phyloP scores from a whole-genome alignment of 176 grass and related monocot species.

The Rhynchospora tenuis region DNA sequence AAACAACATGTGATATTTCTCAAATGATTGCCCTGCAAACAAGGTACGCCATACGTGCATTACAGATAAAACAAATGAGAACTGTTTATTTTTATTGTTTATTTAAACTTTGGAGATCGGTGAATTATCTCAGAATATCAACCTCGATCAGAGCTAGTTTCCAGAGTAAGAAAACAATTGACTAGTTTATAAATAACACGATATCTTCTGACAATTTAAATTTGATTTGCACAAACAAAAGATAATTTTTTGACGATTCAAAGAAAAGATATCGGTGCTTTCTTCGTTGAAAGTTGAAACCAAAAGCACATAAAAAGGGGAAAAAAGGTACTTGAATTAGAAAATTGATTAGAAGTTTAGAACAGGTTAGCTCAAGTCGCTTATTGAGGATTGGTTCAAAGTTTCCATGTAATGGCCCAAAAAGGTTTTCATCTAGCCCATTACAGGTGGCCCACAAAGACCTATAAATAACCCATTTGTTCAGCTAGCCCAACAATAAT shows the following conservation, averaged over 20 bases:
- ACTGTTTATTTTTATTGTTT: neutral
- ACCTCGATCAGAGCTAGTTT: constrained; percentile 5
- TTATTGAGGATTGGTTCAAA: neutral
- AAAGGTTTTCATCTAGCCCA: neutral
- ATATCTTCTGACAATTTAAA: neutral
- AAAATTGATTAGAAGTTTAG: neutral
- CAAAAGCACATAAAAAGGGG: neutral
- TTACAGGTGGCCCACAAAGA: neutral
- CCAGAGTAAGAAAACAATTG: neutral
- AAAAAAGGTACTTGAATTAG: neutral
- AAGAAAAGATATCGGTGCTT: neutral
- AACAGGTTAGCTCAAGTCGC: neutral
- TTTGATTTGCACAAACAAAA: neutral
- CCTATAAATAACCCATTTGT: neutral
- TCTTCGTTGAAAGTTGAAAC: neutral
- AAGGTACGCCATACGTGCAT: constrained; percentile 20
- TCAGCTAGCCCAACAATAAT: no score
- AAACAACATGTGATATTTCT: constrained; percentile 14
- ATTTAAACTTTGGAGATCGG: neutral
- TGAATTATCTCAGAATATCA: neutral
- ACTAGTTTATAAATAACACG: neutral
- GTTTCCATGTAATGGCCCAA: neutral
- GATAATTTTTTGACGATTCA: no score
- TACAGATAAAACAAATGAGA: constrained; percentile 16
- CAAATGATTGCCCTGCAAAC: constrained; percentile 16